These are phyloP conservation scores for Ambrosiella xylebori DNA, from an alignment of 2,329 filamentous ascomycete genomes.

Conservation along the genomic window DNA sequence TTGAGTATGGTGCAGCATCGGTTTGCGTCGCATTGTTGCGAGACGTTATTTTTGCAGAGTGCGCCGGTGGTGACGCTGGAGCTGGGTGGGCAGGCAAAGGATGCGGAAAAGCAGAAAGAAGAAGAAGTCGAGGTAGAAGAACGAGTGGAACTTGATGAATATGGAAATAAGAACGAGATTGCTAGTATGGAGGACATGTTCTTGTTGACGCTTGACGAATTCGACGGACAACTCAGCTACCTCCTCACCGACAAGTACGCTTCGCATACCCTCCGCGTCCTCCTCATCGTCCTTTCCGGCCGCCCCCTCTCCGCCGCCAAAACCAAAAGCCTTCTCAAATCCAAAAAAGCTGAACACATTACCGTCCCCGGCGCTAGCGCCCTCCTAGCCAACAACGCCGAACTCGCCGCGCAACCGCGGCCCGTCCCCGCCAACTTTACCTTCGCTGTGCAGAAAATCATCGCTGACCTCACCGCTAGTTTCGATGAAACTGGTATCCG, in stretches of 20 bases:
- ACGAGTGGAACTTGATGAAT: slow-evolving; percentile 3
- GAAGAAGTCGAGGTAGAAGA: slow-evolving; percentile 19
- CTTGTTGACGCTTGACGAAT: slow-evolving; percentile 64
- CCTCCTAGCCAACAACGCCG: slow-evolving; percentile 27
- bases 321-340: slow-evolving; percentile 62
- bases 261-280: slow-evolving; percentile 74
- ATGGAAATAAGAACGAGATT: slow-evolving; percentile 21
- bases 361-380: slow-evolving; percentile 32
- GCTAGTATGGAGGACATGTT: slow-evolving; percentile 72
- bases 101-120: slow-evolving; percentile 25
- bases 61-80: slow-evolving; percentile 66
- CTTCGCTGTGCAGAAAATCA: slow-evolving; percentile 62
- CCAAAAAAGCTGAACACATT: slow-evolving; percentile 80
- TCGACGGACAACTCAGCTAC: slow-evolving; percentile 70
- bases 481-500: slow-evolving; percentile 68
- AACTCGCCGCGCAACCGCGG: slow-evolving; percentile 25
- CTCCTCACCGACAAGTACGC: slow-evolving; percentile 78
- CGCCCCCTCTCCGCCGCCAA: slow-evolving; percentile 55
- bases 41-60: slow-evolving; percentile 73
- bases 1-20: slow-evolving; percentile 81
- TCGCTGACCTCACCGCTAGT: slow-evolving; percentile 54
- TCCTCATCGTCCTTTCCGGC: slow-evolving; percentile 73
- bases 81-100: slow-evolving; percentile 31
- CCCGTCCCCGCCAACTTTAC: slow-evolving; percentile 65
- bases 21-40: slow-evolving; percentile 94